Conservation (phyloP, 192 early-diverging fungal genomes). For the Kickxella alabastrina region DNA sequence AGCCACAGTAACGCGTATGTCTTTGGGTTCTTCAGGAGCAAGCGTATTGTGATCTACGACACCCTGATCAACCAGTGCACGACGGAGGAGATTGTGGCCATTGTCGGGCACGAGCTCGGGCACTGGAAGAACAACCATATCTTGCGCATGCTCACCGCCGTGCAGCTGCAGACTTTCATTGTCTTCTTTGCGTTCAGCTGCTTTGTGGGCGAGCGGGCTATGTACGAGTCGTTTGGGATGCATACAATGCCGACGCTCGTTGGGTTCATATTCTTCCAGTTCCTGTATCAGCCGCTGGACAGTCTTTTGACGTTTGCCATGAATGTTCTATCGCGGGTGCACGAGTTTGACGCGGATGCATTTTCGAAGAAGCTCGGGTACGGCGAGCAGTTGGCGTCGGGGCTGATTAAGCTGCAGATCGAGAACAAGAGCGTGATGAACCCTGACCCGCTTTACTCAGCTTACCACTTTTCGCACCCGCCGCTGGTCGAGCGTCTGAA, state of each 20-base stretch:
- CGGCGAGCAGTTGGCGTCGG: conserved; percentile 64
- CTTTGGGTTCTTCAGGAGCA: conserved; percentile 93
- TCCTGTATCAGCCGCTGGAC: conserved; percentile 77
- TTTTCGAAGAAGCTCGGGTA: conserved; percentile 85
- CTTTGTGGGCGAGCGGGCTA: conserved; percentile 64
- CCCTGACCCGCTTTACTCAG: conserved; percentile 80
- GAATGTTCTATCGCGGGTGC: conserved; percentile 75
- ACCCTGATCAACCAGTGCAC: conserved; percentile 82
- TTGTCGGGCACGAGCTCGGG: conserved; percentile 94
- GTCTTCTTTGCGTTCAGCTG: conserved; percentile 76
- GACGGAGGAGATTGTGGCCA: conserved; percentile 85
- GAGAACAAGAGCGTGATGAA: conserved; percentile 88
- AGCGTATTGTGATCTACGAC: conserved; percentile 94
- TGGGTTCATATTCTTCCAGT: conserved; percentile 90
- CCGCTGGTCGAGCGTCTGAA: conserved; percentile 83
- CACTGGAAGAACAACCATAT: conserved; percentile 92
- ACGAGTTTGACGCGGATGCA: conserved; percentile 93
- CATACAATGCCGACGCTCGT: conserved; percentile 70
- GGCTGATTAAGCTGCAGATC: conserved; percentile 83
- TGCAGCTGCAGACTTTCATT: conserved; percentile 72
- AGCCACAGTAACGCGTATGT: conserved; percentile 96
- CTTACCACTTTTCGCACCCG: conserved; percentile 91
- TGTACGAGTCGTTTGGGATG: conserved; percentile 91
- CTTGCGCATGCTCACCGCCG: conserved; percentile 65
- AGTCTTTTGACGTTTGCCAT: conserved; percentile 67